A percentile compares a stretch with the other conserved stretches of the same genome.
Conservation (phyloP, 2,329 filamentous ascomycete species). For the Bisporella sp. region DNA sequence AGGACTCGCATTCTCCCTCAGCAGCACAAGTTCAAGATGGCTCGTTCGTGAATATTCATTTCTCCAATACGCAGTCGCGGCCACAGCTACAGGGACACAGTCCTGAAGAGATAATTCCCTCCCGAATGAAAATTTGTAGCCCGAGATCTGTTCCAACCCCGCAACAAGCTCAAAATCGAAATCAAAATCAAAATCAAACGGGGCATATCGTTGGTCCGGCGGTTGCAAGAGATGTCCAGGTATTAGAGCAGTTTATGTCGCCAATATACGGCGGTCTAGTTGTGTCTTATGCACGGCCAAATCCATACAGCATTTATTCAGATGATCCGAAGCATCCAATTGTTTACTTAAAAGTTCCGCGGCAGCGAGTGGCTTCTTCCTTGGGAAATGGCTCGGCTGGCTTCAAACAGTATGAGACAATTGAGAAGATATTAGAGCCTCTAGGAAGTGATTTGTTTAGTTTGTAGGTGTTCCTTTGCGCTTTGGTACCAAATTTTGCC, state of each 20-base stretch:
- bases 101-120: too few relatives aligned
- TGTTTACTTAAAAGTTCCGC: not conserved
- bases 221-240: conserved; percentile 50
- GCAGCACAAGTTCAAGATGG: not conserved
- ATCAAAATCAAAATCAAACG: not conserved
- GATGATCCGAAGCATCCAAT: not conserved
- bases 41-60: too few relatives aligned
- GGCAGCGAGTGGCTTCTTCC: not conserved
- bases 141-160: not conserved
- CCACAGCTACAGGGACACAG: too few relatives aligned
- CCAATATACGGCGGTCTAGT: conserved; percentile 11
- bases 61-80: too few relatives aligned
- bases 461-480: not conserved
- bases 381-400: not conserved
- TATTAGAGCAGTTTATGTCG: conserved; percentile 49
- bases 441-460: not conserved
- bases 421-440: not conserved
- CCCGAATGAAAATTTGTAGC: too few relatives aligned
- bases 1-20: not conserved
- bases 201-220: conserved; percentile 51
- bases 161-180: not conserved
- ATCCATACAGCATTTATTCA: not conserved
- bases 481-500: too few relatives aligned
- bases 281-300: not conserved
- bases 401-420: not conserved